A percentile compares a stretch with the other conserved stretches of the same genome.
Conservation (phyloP, 192 early-diverging fungal species). For the Podila clonocystis region DNA sequence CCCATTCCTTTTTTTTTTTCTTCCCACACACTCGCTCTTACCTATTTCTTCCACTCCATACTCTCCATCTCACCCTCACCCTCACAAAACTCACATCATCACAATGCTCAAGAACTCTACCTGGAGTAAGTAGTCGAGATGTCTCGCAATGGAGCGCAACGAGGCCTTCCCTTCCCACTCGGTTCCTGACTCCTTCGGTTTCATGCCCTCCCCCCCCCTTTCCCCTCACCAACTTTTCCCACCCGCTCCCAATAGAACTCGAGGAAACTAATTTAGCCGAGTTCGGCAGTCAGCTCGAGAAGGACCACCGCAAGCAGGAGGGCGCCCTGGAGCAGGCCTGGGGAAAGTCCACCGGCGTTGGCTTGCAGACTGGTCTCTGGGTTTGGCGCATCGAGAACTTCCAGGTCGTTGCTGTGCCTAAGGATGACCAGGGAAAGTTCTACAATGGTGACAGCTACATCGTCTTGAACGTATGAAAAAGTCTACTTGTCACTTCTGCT, state of each 20-base stretch:
- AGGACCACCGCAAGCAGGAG: constrained; percentile 66
- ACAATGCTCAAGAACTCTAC: constrained; percentile 10
- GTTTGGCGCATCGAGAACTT: constrained; percentile 87
- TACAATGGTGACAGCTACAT: constrained; percentile 84
- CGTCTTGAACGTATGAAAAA: constrained; percentile 69
- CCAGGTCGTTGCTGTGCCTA: constrained; percentile 71
- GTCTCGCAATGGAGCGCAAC: background rate
- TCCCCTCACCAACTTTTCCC: too few relatives aligned
- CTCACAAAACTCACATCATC: background rate
- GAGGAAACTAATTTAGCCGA: constrained; percentile 66
- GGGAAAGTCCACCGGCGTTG: constrained; percentile 60
- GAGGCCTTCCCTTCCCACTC: too few relatives aligned
- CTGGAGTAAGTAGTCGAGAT: background rate
- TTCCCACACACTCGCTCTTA: background rate
- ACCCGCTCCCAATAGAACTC: constrained; percentile 58
- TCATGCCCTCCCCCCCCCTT: too few relatives aligned
- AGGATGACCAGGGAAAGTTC: constrained; percentile 71
- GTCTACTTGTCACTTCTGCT: too few relatives aligned
- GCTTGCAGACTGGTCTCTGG: constrained; percentile 63
- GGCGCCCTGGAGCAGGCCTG: constrained; percentile 68
- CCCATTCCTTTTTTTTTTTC: background rate
- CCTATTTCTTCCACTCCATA: background rate
- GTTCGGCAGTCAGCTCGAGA: constrained; percentile 68
- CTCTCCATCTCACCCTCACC: background rate
- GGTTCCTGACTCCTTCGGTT: background rate